Evolutionary conservation across 305 asterid species (phyloP).

Genomic region (Fraxinus floribunda): DNA sequence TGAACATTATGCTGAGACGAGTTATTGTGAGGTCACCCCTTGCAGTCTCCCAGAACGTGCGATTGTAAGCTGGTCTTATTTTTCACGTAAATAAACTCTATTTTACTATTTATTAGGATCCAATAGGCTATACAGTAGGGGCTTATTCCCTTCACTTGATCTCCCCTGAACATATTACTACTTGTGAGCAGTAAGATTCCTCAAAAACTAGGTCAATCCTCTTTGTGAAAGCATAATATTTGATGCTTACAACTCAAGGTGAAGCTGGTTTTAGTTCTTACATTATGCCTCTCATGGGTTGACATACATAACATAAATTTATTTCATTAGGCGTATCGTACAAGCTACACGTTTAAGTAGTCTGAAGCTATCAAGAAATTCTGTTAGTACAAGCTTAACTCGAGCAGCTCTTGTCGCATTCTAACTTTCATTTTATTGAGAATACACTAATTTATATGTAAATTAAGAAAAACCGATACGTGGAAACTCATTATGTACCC

Average conservation of each 20-base stretch:
- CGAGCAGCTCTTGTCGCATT: not conserved
- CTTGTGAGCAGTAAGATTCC: not conserved
- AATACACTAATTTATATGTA: not conserved
- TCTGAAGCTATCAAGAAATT: not conserved
- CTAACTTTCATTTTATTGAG: not conserved
- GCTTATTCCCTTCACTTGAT: not conserved
- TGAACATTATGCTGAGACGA: slow-evolving; percentile 76
- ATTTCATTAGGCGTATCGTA: not conserved
- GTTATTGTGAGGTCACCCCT: slow-evolving; percentile 92
- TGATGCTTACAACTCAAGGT: not conserved
- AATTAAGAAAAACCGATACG: not conserved
- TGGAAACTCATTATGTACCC: too few relatives aligned
- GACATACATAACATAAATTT: not conserved
- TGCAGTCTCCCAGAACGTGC: slow-evolving; percentile 95
- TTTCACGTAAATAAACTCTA: slow-evolving; percentile 12
- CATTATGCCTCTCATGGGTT: not conserved
- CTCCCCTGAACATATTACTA: not conserved
- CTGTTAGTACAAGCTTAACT: not conserved
- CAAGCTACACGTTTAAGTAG: not conserved
- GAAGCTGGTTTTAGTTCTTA: not conserved
- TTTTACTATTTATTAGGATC: not conserved
- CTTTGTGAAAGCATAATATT: not conserved
- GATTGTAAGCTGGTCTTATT: slow-evolving; percentile 51
- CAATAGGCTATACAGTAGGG: not conserved
- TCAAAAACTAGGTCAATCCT: not conserved